A percentile compares a stretch with the other conserved stretches of the same genome.
Conservation (phyloP, 441 rosid species). For the Pelargonium fulgidum region DNA sequence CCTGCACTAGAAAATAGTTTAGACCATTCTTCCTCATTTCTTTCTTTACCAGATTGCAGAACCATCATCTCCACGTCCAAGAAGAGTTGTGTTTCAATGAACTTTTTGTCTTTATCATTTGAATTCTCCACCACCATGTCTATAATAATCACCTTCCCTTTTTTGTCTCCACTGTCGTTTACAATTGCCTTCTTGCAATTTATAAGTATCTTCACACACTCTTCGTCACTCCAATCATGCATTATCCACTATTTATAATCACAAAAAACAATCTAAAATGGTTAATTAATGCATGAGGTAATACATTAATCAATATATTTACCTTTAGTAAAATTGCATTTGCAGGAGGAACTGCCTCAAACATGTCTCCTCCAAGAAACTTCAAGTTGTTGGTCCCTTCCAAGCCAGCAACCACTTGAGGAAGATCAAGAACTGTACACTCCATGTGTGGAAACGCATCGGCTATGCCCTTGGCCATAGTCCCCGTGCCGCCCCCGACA, state of each 20-base stretch:
- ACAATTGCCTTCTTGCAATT: constrained; percentile 16
- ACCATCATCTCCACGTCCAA: constrained; percentile 21
- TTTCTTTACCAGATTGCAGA: neutral
- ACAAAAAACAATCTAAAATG: too few species aligned
- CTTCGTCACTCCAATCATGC: constrained; percentile 22
- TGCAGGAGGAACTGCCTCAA: constrained; percentile 18
- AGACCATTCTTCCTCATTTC: constrained; percentile 25
- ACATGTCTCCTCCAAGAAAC: constrained; percentile 22
- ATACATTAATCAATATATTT: too few species aligned
- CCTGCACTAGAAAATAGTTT: constrained; percentile 22
- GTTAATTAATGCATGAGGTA: too few species aligned
- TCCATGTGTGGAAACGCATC: constrained; percentile 13
- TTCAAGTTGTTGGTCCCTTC: constrained; percentile 14
- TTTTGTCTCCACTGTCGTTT: too few species aligned
- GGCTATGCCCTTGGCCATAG: constrained; percentile 14
- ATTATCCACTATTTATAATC: too few species aligned
- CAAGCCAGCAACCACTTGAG: constrained; percentile 14
- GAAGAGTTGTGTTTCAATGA: constrained; percentile 13
- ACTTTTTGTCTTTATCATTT: neutral
- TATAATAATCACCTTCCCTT: constrained; percentile 26
- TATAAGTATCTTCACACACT: constrained; percentile 13
- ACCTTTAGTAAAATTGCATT: constrained; percentile 15
- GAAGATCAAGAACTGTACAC: constrained; percentile 20
- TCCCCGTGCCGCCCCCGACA: neutral
- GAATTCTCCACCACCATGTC: constrained; percentile 15